Evolutionary conservation across 495 filamentous ascomycete genomes (phyloP).

Genomic region (Hypoxylon intermedium): DNA sequence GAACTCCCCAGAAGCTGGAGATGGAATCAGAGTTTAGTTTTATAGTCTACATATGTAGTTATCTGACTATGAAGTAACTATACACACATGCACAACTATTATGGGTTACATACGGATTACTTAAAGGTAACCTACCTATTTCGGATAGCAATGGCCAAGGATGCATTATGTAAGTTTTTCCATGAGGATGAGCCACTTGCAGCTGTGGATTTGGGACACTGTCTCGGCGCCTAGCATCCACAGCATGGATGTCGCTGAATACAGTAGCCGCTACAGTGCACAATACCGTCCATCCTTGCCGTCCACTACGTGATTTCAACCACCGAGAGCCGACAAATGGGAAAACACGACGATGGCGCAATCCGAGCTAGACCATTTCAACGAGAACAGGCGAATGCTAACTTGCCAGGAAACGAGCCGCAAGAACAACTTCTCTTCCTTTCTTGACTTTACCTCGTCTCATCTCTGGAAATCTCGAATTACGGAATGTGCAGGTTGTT

Average conservation of each 20-base stretch:
- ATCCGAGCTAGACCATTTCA: slow-evolving; percentile 42
- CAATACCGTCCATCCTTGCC: slow-evolving; percentile 11
- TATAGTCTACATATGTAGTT: no score
- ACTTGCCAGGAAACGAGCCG: slow-evolving; percentile 38
- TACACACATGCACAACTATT: no score
- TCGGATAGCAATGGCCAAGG: slow-evolving; percentile 8
- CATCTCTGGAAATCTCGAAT: slow-evolving; percentile 2
- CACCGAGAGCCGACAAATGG: slow-evolving; percentile 30
- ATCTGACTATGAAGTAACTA: no score
- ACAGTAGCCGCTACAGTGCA: slow-evolving; percentile 21
- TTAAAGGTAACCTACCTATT: slow-evolving; percentile 18
- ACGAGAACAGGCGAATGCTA: slow-evolving; percentile 26
- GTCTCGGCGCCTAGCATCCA: neutral
- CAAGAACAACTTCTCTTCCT: slow-evolving; percentile 32
- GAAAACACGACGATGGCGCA: slow-evolving; percentile 38
- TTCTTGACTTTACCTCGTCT: slow-evolving; percentile 37
- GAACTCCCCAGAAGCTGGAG: slow-evolving; percentile 14
- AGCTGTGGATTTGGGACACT: neutral
- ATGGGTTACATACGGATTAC: no score
- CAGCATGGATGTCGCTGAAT: neutral
- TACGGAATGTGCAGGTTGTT: neutral
- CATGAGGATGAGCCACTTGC: slow-evolving; percentile 7
- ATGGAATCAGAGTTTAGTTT: slow-evolving; percentile 4
- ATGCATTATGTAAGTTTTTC: slow-evolving; percentile 1
- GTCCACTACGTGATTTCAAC: slow-evolving; percentile 12